A percentile compares a stretch with the other conserved stretches of the same genome.
Conservation (phyloP, 495 filamentous ascomycete genomes). For the Aspergillus homomorphus region DNA sequence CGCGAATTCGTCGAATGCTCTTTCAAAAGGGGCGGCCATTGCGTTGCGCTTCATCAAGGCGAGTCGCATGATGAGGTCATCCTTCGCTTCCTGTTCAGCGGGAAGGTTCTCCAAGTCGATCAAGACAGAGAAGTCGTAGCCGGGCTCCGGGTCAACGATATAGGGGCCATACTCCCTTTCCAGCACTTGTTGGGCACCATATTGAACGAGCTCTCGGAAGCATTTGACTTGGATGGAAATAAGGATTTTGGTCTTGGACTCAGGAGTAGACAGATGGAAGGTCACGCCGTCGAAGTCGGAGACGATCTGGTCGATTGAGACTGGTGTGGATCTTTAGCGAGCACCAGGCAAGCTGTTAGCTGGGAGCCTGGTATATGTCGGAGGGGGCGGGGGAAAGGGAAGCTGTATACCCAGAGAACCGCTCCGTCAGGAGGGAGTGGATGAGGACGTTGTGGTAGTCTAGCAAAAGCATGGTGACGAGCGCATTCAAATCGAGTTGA, state of each 20-base stretch:
- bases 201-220: conserved; percentile 84
- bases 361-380: conserved; percentile 29
- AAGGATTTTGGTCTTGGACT: conserved; percentile 85
- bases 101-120: conserved; percentile 87
- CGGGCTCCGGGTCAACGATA: conserved; percentile 79
- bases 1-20: conserved; percentile 90
- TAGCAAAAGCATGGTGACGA: conserved; percentile 76
- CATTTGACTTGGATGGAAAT: conserved; percentile 93
- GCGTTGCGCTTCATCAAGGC: conserved; percentile 92
- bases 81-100: conserved; percentile 70
- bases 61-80: conserved; percentile 80
- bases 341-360: conserved; percentile 31
- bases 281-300: conserved; percentile 98
- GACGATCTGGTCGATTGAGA: conserved; percentile 91
- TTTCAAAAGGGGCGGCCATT: conserved; percentile 97
- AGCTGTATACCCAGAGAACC: conserved; percentile 78
- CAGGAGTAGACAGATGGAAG: conserved; percentile 95
- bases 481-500: conserved; percentile 8
- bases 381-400: conserved; percentile 20
- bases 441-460: conserved; percentile 99
- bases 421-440: conserved; percentile 90
- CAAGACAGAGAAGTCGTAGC: conserved; percentile 91
- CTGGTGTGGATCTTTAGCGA: conserved; percentile 65
- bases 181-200: conserved; percentile 87
- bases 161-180: conserved; percentile 92